Evolutionary conservation across 2,329 filamentous ascomycete genomes (phyloP).

Genomic region (Alternaria conjuncta): DNA sequence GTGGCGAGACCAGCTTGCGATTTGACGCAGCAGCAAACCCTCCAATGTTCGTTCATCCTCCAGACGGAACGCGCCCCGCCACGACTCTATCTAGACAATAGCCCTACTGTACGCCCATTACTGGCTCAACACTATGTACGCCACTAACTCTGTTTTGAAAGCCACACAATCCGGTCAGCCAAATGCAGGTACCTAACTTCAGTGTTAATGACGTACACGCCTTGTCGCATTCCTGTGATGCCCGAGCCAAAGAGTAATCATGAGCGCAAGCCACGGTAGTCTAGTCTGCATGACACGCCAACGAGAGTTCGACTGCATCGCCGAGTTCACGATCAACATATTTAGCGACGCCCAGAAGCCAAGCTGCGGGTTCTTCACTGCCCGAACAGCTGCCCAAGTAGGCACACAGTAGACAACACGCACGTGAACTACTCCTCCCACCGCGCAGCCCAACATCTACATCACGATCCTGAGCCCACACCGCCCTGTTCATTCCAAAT

Average conservation of each 20-base stretch:
- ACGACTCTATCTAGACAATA: neutral
- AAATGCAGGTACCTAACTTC: neutral
- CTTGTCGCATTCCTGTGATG: neutral
- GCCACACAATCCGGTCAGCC: neutral
- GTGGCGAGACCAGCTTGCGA: neutral
- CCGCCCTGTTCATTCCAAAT: neutral
- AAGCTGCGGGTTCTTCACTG: neutral
- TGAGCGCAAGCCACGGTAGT: neutral
- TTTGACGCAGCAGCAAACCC: neutral
- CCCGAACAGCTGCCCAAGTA: neutral
- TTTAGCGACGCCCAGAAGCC: neutral
- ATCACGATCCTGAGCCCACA: neutral
- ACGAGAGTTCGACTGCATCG: neutral
- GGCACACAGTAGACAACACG: neutral
- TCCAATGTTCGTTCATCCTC: neutral
- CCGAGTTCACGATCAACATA: neutral
- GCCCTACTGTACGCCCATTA: neutral
- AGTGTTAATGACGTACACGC: neutral
- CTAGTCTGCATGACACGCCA: neutral
- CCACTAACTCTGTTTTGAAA: neutral
- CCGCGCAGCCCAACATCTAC: neutral
- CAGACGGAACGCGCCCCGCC: neutral
- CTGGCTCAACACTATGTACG: neutral
- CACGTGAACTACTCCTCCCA: neutral
- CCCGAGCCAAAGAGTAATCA: neutral